Conservation (phyloP, 495 filamentous ascomycete species). For the Diplogelasinospora grovesii region DNA sequence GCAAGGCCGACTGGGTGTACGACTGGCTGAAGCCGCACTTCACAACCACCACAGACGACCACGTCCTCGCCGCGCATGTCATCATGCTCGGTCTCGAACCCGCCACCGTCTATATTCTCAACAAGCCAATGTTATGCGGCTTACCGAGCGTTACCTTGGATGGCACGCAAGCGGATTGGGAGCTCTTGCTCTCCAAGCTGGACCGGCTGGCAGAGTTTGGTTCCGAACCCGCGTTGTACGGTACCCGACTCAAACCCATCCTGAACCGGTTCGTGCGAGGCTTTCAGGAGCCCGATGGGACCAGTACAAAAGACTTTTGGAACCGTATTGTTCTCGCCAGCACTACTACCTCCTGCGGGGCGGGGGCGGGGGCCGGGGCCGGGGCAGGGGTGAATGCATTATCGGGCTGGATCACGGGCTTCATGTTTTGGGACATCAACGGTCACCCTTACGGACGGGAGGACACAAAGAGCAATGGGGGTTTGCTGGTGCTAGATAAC, state of each 20-base stretch:
- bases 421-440: slow-evolving; percentile 39
- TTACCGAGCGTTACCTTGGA: slow-evolving; percentile 35
- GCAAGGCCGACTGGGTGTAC: slow-evolving; percentile 19
- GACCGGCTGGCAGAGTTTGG: slow-evolving; percentile 29
- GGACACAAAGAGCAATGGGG: background rate
- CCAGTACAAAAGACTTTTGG: slow-evolving; percentile 36
- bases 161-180: slow-evolving; percentile 30
- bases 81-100: slow-evolving; percentile 36
- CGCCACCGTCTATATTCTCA: no score
- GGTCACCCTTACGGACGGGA: slow-evolving; percentile 18
- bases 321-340: slow-evolving; percentile 22
- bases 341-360: slow-evolving; percentile 11
- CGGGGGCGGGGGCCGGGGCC: slow-evolving; percentile 19
- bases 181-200: slow-evolving; percentile 20
- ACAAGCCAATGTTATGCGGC: slow-evolving; percentile 30
- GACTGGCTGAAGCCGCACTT: slow-evolving; percentile 35
- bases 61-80: slow-evolving; percentile 26
- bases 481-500: slow-evolving; percentile 12
- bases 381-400: slow-evolving; percentile 25
- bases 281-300: slow-evolving; percentile 30
- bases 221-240: slow-evolving; percentile 25
- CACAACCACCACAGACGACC: slow-evolving; percentile 26
- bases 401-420: slow-evolving; percentile 44
- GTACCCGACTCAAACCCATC: slow-evolving; percentile 24
- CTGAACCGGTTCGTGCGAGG: slow-evolving; percentile 27